Evolutionary conservation across 768 basidiomycete genomes (phyloP), one percentile per base, ranked within the genome.

Genomic region (Leccinum longicurvipes): DNA sequence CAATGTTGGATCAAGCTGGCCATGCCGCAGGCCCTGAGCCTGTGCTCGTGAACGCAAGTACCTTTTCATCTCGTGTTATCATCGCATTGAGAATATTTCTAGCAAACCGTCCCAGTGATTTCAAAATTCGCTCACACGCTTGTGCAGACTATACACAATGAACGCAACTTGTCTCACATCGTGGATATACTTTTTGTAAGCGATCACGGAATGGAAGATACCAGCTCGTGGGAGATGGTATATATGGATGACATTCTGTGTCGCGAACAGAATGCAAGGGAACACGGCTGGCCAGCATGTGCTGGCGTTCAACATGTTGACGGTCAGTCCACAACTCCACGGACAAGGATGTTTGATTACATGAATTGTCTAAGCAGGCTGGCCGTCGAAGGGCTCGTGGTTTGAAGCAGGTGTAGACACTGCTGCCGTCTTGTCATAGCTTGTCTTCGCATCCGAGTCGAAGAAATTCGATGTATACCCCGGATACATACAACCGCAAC

Each of bases 191-290:
- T 95, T 21, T 91, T 94, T 60, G 91, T 95, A 57, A 88, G 86
- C 62, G 89, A 91, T 67, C 87, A 91, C 60, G 90, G 90, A 10
- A 93, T 92, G 89, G 86, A 86, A 10, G 89, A 90, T 63, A 94
- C 91, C 6, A 84, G 82, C 61, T 80, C 89, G 59, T 86, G 86
- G 3, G 82, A 87, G 50, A 76, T 81, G 41, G 74, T 95, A 21
- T 19, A 86, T 68, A 79, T 95, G 61, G 91, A 94, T 65, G 89
- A 67, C 39, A 54, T 64, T 42, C 47, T 65, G 15, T 64, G 65
- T n/a, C 48, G 29, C 27, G 47, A 58, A 28, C 42, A 34, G 15
- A 54, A 57, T 41, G 42, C 42, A 12, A 53, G 31, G 24, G 54
- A 54, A 25, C 19, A 49, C 39, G 59, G 57, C 24, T 63, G 57